A percentile compares a stretch with the other conserved stretches of the same genome.
phyloP scores from a whole-genome alignment of 805 yeast species.

The Starmerella vaccinii region DNA sequence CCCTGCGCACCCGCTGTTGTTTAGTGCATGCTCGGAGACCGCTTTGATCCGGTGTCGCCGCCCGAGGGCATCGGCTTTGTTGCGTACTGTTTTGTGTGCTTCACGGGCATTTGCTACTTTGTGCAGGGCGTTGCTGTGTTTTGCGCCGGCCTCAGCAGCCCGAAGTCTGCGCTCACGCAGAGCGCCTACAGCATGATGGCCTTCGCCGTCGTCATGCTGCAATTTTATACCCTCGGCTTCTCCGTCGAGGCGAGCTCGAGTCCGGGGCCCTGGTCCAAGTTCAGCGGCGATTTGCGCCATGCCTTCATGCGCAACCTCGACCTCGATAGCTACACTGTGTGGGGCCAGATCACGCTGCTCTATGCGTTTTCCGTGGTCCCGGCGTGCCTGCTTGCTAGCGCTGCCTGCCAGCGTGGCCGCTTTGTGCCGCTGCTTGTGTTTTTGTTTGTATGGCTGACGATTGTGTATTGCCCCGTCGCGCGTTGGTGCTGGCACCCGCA shows the following conservation, averaged over 20 bases:
- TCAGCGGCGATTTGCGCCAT: conserved; percentile 47
- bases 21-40: neutral
- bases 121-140: conserved; percentile 38
- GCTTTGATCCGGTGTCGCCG: conserved; percentile 3
- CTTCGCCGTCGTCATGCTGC: conserved; percentile 48
- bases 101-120: conserved; percentile 18
- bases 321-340: conserved; percentile 29
- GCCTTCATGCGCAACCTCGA: conserved; percentile 42
- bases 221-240: conserved; percentile 63
- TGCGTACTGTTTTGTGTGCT: conserved; percentile 22
- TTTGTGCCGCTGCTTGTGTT: conserved; percentile 62
- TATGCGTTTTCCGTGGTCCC: conserved; percentile 58
- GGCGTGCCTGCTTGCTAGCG: conserved; percentile 59
- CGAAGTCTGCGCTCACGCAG: conserved; percentile 55
- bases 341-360: conserved; percentile 41
- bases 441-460: conserved; percentile 56
- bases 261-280: conserved; percentile 29
- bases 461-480: conserved; percentile 64
- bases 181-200: conserved; percentile 57
- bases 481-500: conserved; percentile 63
- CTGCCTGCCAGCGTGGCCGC: conserved; percentile 62
- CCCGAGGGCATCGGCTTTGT: conserved; percentile 13
- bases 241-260: conserved; percentile 42
- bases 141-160: conserved; percentile 57
- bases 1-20: too few relatives aligned